Evolutionary conservation across 1,284 basidiomycete genomes (phyloP).

Genomic region (Prillingera fragicola): DNA sequence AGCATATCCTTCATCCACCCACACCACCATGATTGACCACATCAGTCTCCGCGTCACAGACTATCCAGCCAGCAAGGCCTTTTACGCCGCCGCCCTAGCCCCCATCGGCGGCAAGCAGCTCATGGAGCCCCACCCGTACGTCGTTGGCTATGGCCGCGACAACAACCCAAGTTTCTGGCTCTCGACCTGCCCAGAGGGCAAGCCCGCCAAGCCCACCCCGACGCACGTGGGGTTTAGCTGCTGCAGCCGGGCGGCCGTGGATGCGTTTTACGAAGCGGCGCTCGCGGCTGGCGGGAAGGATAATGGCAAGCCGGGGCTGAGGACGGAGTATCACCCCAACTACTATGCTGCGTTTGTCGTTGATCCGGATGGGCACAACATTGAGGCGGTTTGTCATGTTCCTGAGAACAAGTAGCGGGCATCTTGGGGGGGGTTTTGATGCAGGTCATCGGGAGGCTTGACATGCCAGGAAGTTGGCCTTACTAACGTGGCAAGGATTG

Average conservation of each 20-base stretch:
- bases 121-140: slow-evolving; percentile 7
- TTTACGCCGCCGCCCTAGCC: slow-evolving; percentile 9
- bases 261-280: slow-evolving; percentile 13
- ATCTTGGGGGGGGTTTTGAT: too few relatives aligned
- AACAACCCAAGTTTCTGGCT: slow-evolving; percentile 13
- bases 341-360: slow-evolving; percentile 16
- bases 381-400: slow-evolving; percentile 18
- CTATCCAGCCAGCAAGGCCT: slow-evolving; percentile 11
- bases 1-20: too few relatives aligned
- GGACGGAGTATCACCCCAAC: slow-evolving; percentile 13
- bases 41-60: slow-evolving; percentile 6
- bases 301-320: slow-evolving; percentile 13
- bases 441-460: too few relatives aligned
- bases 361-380: slow-evolving; percentile 14
- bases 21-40: slow-evolving; percentile 20
- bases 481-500: too few relatives aligned
- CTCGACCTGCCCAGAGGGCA: neutral
- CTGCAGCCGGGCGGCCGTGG: neutral
- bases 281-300: slow-evolving; percentile 10
- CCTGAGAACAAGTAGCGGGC: too few relatives aligned
- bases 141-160: neutral
- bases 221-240: slow-evolving; percentile 11
- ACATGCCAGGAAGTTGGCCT: too few relatives aligned
- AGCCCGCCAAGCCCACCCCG: neutral
- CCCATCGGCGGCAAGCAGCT: slow-evolving; percentile 5